phyloP scores from a whole-genome alignment of 2,329 filamentous ascomycete species.

The Rasamsonia emersonii region DNA sequence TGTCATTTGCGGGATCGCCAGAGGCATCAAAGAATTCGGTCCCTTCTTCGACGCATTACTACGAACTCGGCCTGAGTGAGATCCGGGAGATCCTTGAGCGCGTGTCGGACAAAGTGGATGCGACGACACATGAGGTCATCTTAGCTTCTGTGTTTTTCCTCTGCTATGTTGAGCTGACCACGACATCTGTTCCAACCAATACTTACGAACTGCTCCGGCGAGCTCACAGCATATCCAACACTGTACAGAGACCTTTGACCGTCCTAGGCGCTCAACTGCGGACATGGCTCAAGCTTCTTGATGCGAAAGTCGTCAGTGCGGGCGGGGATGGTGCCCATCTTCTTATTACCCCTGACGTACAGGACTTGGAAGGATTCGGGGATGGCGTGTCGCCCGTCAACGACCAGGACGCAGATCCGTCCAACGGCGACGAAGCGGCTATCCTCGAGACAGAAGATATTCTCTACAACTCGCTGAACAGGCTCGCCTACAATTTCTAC shows the following conservation, averaged over 20 bases:
- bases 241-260: background rate
- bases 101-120: background rate
- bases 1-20: background rate
- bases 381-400: background rate
- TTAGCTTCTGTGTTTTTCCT: conserved; percentile 1
- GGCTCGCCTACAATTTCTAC: background rate
- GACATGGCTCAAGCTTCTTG: conserved; percentile 1
- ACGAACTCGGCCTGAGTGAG: background rate
- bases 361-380: background rate
- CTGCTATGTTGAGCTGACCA: background rate
- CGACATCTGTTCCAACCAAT: background rate
- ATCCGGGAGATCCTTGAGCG: background rate
- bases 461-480: background rate
- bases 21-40: background rate
- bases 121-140: background rate
- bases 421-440: background rate
- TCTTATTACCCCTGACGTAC: background rate
- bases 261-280: background rate
- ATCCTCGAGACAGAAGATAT: background rate
- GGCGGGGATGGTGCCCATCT: conserved; percentile 1
- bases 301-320: conserved; percentile 3
- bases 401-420: background rate
- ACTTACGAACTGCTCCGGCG: background rate
- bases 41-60: background rate
- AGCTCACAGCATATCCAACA: background rate